These are phyloP conservation scores for Fusarium protoensiforme DNA, from an alignment of 2,329 filamentous ascomycete genomes.

Conservation along the genomic window DNA sequence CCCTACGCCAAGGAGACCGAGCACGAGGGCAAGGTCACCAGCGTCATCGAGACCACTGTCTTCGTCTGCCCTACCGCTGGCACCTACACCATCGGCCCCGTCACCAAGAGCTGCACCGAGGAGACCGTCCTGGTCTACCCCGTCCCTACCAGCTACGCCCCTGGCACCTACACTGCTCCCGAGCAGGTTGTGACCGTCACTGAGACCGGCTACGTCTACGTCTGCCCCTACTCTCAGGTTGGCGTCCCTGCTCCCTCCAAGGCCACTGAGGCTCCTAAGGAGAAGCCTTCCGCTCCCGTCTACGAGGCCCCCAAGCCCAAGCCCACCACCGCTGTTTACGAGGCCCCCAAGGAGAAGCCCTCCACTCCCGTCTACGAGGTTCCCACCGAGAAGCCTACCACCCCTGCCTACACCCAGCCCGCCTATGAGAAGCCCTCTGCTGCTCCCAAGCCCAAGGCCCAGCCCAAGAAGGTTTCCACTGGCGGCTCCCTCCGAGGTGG, in stretches of 20 bases:
- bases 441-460: constrained; percentile 36
- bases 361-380: constrained; percentile 28
- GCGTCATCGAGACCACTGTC: constrained; percentile 74
- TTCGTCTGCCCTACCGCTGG: constrained; percentile 79
- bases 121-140: constrained; percentile 72
- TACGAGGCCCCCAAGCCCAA: constrained; percentile 29
- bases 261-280: constrained; percentile 32
- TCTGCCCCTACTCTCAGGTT: constrained; percentile 73
- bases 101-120: constrained; percentile 68
- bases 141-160: constrained; percentile 70
- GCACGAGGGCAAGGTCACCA: constrained; percentile 68
- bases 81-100: constrained; percentile 79
- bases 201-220: constrained; percentile 73
- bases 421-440: constrained; percentile 34
- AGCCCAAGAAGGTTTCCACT: constrained; percentile 39
- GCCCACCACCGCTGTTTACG: constrained; percentile 10
- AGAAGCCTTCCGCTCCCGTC: background rate
- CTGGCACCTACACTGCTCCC: constrained; percentile 79
- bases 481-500: constrained; percentile 51
- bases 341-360: constrained; percentile 36
- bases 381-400: constrained; percentile 7
- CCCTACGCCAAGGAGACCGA: constrained; percentile 75
- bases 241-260: constrained; percentile 45
- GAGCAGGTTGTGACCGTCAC: constrained; percentile 75
- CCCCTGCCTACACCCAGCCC: constrained; percentile 18